Base-by-base conservation (phyloP, 2,329 filamentous ascomycete species). In the Pseudogymnoascus sp. region DNA sequence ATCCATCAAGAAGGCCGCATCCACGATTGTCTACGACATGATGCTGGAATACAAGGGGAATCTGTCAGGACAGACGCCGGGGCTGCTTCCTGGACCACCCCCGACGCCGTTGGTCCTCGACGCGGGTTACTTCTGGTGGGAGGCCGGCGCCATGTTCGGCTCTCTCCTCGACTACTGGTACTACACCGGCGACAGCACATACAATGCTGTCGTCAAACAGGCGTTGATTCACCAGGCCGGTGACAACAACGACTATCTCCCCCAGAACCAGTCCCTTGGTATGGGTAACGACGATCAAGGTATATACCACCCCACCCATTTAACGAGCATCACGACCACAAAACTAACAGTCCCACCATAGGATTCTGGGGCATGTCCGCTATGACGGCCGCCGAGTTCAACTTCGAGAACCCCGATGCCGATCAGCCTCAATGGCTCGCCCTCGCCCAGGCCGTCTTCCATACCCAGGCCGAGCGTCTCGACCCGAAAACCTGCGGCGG, bases 141-240 rank as follows among this genome's bases (percentile, higher is more conserved):
- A 83, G 68, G 83, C 91, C 86, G 90, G 88, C 89, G 76, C 87
- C 80, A 85, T 92, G 78, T 79, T 85, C 76, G 83, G 83, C 33
- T 79, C 86, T 4, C 77, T 93, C 59, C 64, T 95, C 63, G 88
- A 93, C 69, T 93, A 93, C 74, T 95, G 89, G 89, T 88, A 87
- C 71, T 89, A 90, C 73, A 93, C 89, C 0, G 86, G 85, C 28
- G 89, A 93, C 70, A 77, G 79, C 9, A 80, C 81, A 60, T 92
- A 87, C 77, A 71, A 70, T 65, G 65, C 64, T 8, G 62, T 67
- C 0, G 65, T 68, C 88, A 90, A 71, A 74, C 80, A 89, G 67
- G 91, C 83, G 9, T 80, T 96, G 68, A 79, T 92, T 59, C 86
- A 84, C 73, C 91, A 96, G 75, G 84, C 87, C 64, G 90, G 90